A percentile compares a stretch with the other conserved stretches of the same genome.
These are phyloP conservation scores for Mycosarcoma maydis DNA, from an alignment of 1,284 basidiomycete species.

Conservation along the genomic window DNA sequence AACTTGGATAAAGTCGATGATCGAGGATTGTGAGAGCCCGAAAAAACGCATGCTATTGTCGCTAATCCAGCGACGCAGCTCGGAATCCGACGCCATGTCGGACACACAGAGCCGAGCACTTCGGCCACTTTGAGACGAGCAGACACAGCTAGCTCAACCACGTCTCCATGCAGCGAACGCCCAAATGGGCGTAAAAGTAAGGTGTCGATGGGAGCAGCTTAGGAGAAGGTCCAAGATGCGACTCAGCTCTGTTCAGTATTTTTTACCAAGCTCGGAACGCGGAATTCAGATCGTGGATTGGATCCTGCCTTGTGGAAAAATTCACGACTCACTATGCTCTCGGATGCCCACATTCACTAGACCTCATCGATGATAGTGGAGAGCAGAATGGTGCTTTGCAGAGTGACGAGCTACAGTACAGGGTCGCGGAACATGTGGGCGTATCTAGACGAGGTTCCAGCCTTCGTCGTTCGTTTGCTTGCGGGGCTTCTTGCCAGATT, in stretches of 20 bases:
- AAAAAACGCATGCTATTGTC: constrained; percentile 60
- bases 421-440: not conserved
- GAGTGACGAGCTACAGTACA: not conserved
- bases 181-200: not conserved
- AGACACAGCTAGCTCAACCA: too few species aligned
- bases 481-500: constrained; percentile 9
- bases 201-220: not conserved
- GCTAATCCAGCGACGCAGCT: constrained; percentile 59
- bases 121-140: not conserved
- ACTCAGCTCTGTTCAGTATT: constrained; percentile 5
- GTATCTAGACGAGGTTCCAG: constrained; percentile 22
- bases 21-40: constrained; percentile 58
- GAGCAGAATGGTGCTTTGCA: not conserved
- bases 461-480: constrained; percentile 29
- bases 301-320: constrained; percentile 7
- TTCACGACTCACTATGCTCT: too few species aligned
- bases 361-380: not conserved
- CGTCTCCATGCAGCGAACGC: too few species aligned
- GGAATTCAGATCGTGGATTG: constrained; percentile 10
- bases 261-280: constrained; percentile 1
- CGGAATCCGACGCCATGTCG: constrained; percentile 20
- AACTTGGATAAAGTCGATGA: constrained; percentile 58
- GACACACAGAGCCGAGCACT: not conserved
- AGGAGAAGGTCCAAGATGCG: not conserved
- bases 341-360: too few species aligned